These are phyloP conservation scores for Lactarius psammicola DNA, from an alignment of 768 basidiomycete genomes.

Conservation along the genomic window DNA sequence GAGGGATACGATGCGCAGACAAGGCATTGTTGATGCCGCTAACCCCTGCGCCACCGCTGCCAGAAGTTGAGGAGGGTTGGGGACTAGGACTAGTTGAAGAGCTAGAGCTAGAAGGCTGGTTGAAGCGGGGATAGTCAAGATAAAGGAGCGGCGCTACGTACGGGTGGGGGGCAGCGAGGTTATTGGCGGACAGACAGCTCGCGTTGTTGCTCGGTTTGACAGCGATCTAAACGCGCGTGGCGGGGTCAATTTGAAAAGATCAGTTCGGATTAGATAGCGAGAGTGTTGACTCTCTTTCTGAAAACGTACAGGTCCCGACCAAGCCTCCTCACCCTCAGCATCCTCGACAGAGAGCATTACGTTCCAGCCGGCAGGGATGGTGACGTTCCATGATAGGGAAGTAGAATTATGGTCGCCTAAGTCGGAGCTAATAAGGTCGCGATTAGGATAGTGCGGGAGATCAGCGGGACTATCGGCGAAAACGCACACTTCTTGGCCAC, in stretches of 20 bases:
- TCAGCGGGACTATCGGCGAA: not conserved
- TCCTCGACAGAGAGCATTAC: conserved; percentile 57
- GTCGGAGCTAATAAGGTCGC: conserved; percentile 45
- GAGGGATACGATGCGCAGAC: not conserved
- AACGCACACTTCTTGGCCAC: conserved; percentile 59
- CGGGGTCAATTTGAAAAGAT: not conserved
- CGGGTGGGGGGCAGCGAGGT: conserved; percentile 8
- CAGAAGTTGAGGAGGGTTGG: not conserved
- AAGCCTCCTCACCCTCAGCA: conserved; percentile 55
- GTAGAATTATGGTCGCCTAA: conserved; percentile 50
- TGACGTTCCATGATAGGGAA: conserved; percentile 45
- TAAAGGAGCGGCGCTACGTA: not conserved
- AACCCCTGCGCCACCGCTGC: not conserved
- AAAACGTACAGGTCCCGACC: conserved; percentile 36
- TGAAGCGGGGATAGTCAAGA: not conserved
- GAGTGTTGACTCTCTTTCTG: too few species aligned
- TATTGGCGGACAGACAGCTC: conserved; percentile 38
- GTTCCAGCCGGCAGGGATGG: conserved; percentile 46
- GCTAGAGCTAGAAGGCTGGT: not conserved
- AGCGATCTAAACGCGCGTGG: conserved; percentile 35
- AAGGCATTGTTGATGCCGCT: not conserved
- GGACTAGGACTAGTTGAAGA: not conserved
- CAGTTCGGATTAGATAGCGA: not conserved
- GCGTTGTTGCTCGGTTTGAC: conserved; percentile 38
- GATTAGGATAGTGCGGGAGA: conserved; percentile 3